Conservation (phyloP, 225 moss, liverwort and hornwort species). For the Pseudoscleropodium purum region DNA sequence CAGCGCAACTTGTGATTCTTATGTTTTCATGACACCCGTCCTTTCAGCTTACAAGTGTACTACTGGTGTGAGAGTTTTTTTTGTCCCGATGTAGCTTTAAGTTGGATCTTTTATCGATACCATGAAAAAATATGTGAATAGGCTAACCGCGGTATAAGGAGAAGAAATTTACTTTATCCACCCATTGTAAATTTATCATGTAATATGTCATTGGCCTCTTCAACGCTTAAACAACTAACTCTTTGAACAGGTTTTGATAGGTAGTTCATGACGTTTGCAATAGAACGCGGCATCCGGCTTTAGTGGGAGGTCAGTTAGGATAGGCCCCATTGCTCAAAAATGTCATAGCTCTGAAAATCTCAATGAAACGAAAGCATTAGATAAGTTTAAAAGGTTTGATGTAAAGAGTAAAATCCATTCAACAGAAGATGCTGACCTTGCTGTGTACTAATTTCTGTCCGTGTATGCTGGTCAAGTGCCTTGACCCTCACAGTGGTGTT, state of each 20-base stretch:
- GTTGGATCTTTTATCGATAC: background rate
- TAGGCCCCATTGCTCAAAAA: background rate
- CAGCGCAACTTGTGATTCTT: slow-evolving; percentile 73
- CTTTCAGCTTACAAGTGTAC: background rate
- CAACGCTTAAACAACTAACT: background rate
- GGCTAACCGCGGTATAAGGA: background rate
- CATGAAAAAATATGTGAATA: background rate
- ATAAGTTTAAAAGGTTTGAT: background rate
- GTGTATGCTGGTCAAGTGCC: background rate
- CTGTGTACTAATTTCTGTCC: background rate
- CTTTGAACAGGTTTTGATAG: background rate
- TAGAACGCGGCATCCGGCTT: background rate
- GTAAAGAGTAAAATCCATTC: background rate
- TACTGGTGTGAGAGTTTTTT: background rate
- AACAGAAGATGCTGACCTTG: background rate
- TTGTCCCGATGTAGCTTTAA: background rate
- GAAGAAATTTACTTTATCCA: background rate
- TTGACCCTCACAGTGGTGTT: background rate
- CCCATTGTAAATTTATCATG: background rate
- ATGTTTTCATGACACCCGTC: background rate
- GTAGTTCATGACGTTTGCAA: background rate
- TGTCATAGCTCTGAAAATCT: background rate
- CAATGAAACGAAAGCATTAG: background rate
- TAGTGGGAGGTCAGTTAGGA: background rate
- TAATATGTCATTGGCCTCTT: background rate